These are phyloP conservation scores for Colletotrichum ledebouriae DNA, from an alignment of 2,329 filamentous ascomycete species.

Conservation along the genomic window DNA sequence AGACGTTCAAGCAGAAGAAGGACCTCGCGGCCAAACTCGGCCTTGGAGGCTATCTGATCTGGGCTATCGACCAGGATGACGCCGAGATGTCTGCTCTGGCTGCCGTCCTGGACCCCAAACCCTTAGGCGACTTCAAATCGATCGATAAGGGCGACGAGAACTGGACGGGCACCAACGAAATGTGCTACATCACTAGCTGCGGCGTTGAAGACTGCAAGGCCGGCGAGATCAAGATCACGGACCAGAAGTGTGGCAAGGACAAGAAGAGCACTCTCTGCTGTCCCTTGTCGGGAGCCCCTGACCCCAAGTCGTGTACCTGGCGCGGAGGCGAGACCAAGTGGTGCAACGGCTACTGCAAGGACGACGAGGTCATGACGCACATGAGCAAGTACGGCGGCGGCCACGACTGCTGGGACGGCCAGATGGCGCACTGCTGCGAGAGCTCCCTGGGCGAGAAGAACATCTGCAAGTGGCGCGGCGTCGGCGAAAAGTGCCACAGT, in stretches of 20 bases:
- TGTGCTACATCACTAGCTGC: too few species aligned
- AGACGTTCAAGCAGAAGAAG: too few species aligned
- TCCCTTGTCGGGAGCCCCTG: conserved; percentile 49
- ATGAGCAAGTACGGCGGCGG: conserved; percentile 48
- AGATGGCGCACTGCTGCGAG: conserved; percentile 50
- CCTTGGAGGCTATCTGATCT: too few species aligned
- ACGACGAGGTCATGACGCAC: conserved; percentile 50
- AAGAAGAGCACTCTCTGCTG: conserved; percentile 50
- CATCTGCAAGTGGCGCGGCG: conserved; percentile 46
- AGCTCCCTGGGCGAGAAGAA: conserved; percentile 43
- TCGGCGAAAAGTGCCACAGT: conserved; percentile 44
- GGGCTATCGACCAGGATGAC: too few species aligned
- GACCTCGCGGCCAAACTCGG: too few species aligned
- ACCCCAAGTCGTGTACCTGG: conserved; percentile 50
- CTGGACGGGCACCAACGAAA: too few species aligned
- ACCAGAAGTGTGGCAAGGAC: conserved; percentile 46
- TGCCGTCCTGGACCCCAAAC: too few species aligned
- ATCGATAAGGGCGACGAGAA: too few species aligned
- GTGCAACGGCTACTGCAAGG: conserved; percentile 53
- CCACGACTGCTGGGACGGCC: conserved; percentile 48
- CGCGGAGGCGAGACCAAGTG: conserved; percentile 45
- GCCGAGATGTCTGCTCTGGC: too few species aligned
- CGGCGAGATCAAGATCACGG: too few species aligned
- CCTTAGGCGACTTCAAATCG: too few species aligned
- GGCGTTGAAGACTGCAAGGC: too few species aligned